Conservation (phyloP, 441 rosid genomes). For the Pelargonium cotyledonis region DNA sequence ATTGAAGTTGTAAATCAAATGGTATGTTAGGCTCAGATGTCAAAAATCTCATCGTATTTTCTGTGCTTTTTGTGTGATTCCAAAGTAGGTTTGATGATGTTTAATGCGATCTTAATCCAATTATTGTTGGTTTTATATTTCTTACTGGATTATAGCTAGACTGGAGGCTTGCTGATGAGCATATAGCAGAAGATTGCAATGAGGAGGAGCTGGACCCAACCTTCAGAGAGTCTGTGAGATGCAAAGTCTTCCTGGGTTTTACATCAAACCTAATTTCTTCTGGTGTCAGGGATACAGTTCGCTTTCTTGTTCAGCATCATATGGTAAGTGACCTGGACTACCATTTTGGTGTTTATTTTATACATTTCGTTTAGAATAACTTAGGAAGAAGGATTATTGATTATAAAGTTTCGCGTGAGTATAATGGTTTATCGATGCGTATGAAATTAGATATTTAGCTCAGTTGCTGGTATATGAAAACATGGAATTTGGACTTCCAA, state of each 20-base stretch:
- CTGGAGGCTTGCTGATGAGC: slow-evolving; percentile 80
- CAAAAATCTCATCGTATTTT: too few species aligned
- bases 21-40: too few species aligned
- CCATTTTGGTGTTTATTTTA: too few species aligned
- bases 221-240: slow-evolving; percentile 58
- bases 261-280: slow-evolving; percentile 92
- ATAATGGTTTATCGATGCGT: too few species aligned
- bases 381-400: too few species aligned
- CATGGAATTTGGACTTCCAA: too few species aligned
- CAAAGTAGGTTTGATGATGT: too few species aligned
- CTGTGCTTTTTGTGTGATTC: too few species aligned
- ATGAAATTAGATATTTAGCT: too few species aligned
- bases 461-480: too few species aligned
- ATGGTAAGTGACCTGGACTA: slow-evolving; percentile 67
- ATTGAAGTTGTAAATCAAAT: slow-evolving; percentile 66
- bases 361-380: too few species aligned
- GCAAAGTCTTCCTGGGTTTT: slow-evolving; percentile 87
- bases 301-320: slow-evolving; percentile 79
- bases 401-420: too few species aligned
- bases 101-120: neutral
- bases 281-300: slow-evolving; percentile 72
- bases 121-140: neutral
- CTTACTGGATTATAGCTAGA: slow-evolving; percentile 54
- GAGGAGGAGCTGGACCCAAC: slow-evolving; percentile 57
- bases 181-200: slow-evolving; percentile 42